phyloP scores from a whole-genome alignment of 2,329 filamentous ascomycete genomes.

The Aspergillus fischeri region DNA sequence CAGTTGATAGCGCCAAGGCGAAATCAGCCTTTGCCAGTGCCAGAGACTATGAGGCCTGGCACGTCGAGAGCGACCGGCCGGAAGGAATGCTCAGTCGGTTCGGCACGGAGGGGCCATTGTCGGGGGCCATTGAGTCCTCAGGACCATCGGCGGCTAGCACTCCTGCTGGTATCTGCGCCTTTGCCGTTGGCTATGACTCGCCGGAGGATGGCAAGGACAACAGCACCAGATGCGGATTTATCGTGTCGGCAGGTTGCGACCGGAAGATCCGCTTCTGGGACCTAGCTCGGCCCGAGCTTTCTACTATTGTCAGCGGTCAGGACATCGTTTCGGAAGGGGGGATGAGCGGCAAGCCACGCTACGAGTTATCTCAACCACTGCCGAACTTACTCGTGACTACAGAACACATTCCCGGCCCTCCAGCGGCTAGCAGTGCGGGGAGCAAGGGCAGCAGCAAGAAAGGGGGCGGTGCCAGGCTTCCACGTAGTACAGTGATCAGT shows the following conservation, averaged over 20 bases:
- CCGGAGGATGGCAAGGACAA: conserved; percentile 58
- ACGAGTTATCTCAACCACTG: conserved; percentile 60
- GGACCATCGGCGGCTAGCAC: conserved; percentile 12
- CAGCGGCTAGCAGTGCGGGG: conserved; percentile 15
- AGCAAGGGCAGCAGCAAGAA: conserved; percentile 29
- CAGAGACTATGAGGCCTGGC: conserved; percentile 75
- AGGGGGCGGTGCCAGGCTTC: conserved; percentile 46
- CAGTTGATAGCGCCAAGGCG: conserved; percentile 24
- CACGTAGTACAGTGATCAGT: conserved; percentile 79
- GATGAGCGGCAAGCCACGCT: conserved; percentile 58
- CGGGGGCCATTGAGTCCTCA: conserved; percentile 55
- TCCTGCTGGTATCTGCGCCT: conserved; percentile 61
- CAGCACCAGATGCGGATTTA: conserved; percentile 68
- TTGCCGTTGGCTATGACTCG: conserved; percentile 67
- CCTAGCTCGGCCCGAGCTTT: conserved; percentile 70
- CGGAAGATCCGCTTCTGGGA: conserved; percentile 95
- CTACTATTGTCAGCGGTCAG: conserved; percentile 74
- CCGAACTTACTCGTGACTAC: conserved; percentile 62
- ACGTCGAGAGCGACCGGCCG: conserved; percentile 82
- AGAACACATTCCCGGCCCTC: conserved; percentile 53
- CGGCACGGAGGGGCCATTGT: conserved; percentile 47
- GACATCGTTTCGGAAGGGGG: conserved; percentile 58
- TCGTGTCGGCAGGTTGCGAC: conserved; percentile 84
- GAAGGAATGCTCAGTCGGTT: conserved; percentile 86
- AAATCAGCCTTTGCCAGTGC: conserved; percentile 19